A percentile compares a stretch with the other conserved stretches of the same genome.
phyloP scores from a whole-genome alignment of 768 basidiomycete genomes.

The Lepiota subincarnata region DNA sequence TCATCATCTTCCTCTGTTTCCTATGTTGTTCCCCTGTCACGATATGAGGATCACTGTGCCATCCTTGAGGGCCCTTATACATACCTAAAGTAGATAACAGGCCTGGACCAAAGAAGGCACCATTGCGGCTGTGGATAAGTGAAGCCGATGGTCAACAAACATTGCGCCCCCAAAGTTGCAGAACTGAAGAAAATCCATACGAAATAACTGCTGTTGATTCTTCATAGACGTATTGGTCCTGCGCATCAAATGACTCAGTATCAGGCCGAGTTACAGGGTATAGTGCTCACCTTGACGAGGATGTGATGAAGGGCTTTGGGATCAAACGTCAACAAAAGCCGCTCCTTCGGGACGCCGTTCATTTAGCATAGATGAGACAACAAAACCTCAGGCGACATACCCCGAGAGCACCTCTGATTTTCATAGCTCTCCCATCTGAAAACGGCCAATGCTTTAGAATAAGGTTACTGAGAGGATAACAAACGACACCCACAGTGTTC shows the following conservation, averaged over 20 bases:
- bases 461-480: background rate
- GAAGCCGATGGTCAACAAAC: too few species aligned
- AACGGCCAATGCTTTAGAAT: background rate
- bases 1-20: conserved; percentile 1
- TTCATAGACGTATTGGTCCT: conserved; percentile 31
- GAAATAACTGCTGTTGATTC: conserved; percentile 20
- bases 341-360: conserved; percentile 15
- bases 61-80: too few species aligned
- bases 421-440: conserved; percentile 29
- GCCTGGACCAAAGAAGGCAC: conserved; percentile 15
- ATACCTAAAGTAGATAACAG: conserved; percentile 18
- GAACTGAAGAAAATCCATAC: conserved; percentile 13
- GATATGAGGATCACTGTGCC: too few species aligned
- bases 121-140: background rate
- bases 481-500: conserved; percentile 25
- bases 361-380: background rate
- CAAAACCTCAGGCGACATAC: conserved; percentile 19
- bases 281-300: conserved; percentile 31
- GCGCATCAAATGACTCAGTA: background rate
- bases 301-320: conserved; percentile 42
- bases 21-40: background rate
- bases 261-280: background rate
- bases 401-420: conserved; percentile 30
- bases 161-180: background rate
- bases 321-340: conserved; percentile 37